Percentiles rank a stretch among this genome's conserved stretches.
Conservation (phyloP, 2,329 filamentous ascomycete species). For the Pseudogymnoascus sp. region DNA sequence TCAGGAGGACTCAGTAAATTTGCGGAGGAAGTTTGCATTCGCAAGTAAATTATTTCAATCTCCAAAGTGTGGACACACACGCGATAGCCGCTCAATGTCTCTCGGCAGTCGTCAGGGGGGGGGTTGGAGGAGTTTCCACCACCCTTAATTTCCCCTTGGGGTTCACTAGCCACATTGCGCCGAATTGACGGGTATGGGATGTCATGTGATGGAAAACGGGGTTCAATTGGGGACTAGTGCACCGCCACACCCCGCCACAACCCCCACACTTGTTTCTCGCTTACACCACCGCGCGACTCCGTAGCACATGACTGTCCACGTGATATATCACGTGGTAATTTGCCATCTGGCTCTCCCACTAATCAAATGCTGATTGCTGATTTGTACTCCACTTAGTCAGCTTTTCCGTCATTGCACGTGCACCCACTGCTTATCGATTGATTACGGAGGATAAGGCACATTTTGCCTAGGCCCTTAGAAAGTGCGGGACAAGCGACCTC, state of each 20-base stretch:
- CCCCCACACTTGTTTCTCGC: not conserved
- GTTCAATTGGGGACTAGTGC: not conserved
- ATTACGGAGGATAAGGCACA: slow-evolving; percentile 4
- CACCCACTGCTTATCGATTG: slow-evolving; percentile 2
- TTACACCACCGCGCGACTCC: not conserved
- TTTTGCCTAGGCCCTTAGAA: slow-evolving; percentile 6
- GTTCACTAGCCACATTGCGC: slow-evolving; percentile 3
- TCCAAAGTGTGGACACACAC: slow-evolving; percentile 5
- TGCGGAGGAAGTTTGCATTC: not conserved
- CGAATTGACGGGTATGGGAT: not conserved
- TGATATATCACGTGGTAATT: not conserved
- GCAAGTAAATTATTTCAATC: slow-evolving; percentile 9
- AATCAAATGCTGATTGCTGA: not conserved
- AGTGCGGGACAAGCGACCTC: slow-evolving; percentile 10
- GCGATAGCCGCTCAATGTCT: slow-evolving; percentile 8
- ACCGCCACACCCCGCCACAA: not conserved
- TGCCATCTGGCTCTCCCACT: not conserved
- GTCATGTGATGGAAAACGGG: not conserved
- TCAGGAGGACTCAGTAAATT: not conserved
- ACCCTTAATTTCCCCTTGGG: slow-evolving; percentile 8
- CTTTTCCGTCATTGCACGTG: not conserved
- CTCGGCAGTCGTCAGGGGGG: slow-evolving; percentile 2
- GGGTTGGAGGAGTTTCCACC: not conserved
- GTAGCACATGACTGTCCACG: not conserved
- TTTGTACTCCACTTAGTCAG: slow-evolving; percentile 1